These are phyloP conservation scores for Trichophyton simii DNA, from an alignment of 2,329 filamentous ascomycete genomes.

Conservation along the genomic window DNA sequence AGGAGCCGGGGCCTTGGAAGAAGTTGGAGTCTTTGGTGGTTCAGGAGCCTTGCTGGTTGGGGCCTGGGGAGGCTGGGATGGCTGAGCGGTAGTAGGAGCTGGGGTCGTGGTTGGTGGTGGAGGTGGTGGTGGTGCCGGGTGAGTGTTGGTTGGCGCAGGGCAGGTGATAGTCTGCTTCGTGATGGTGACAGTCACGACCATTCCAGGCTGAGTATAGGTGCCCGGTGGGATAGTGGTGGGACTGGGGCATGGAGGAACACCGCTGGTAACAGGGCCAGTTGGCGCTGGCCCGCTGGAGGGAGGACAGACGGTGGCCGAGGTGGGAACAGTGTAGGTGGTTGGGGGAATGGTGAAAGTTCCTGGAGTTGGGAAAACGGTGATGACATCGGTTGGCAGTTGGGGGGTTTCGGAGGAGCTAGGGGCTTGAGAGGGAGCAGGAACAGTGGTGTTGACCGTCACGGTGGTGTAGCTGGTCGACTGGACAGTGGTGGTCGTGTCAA, in stretches of 20 bases:
- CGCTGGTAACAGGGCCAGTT: constrained; percentile 45
- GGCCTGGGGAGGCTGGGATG: constrained; percentile 9
- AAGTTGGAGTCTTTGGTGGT: background rate
- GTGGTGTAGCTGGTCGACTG: constrained; percentile 29
- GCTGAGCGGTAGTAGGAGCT: constrained; percentile 16
- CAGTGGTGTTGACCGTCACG: constrained; percentile 26
- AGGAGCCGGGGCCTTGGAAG: background rate
- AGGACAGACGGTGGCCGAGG: constrained; percentile 55
- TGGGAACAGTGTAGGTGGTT: constrained; percentile 54
- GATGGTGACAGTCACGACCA: constrained; percentile 55
- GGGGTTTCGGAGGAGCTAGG: constrained; percentile 12
- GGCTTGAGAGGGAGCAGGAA: constrained; percentile 7
- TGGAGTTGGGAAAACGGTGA: constrained; percentile 48
- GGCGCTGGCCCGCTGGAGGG: constrained; percentile 50
- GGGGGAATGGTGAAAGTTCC: constrained; percentile 66
- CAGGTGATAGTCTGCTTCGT: constrained; percentile 58
- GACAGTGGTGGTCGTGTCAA: constrained; percentile 23
- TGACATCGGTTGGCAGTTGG: constrained; percentile 36
- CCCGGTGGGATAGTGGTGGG: constrained; percentile 55
- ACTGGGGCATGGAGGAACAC: constrained; percentile 53
- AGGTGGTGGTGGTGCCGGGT: constrained; percentile 21
- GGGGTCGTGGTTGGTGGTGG: constrained; percentile 15
- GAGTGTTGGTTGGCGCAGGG: constrained; percentile 46
- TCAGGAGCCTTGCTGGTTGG: constrained; percentile 8
- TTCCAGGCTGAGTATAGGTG: constrained; percentile 58